Evolutionary conservation across 2,329 filamentous ascomycete genomes (phyloP), one percentile per base, ranked within the genome.

Genomic region (Dactylellina sp.): DNA sequence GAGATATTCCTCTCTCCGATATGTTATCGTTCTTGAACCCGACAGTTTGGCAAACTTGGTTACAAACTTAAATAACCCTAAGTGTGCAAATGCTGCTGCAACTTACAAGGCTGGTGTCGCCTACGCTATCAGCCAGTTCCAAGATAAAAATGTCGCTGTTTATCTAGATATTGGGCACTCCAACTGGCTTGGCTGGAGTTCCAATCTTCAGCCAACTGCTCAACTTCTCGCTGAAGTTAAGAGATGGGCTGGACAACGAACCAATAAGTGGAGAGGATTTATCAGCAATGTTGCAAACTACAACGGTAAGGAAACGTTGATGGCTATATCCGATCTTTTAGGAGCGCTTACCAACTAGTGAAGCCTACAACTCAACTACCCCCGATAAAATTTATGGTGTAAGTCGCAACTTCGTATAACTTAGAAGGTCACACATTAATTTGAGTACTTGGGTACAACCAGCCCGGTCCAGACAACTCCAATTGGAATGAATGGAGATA

Each of bases 211-310:
- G 7, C 79, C 82, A 14, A 83, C 84, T 4, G 85, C 85, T 1
- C 75, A 81, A 49, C 78, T 85, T 25, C 84, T 82, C 71, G 82
- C 82, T 5, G 71, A 81, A 20, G 79, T 86, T 39, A 86, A 84
- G 81, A 83, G 81, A 68, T 80, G 84, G 22, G 84, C 85, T 14
- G 83, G 84, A 50, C 82, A 81, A 40, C 85, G 84, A 5, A 80
- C 60, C 20, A 65, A 66, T 11, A 79, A 81, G 11, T 81, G 87
- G 18, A 83, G 85, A 71, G 85, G 86, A 60, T 81, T 87, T 14
- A 85, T 83, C 12, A 87, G 85, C 35, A 88, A 87, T 70, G 85
- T 86, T 40, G 83, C 84, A 52, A 88, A 88, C 79, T 88, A 88
- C 80, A 87, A 88, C 76, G 84, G 83, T 56, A 49, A 56, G 61